phyloP scores from a whole-genome alignment of 495 filamentous ascomycete species.

The Tuber indicum region DNA sequence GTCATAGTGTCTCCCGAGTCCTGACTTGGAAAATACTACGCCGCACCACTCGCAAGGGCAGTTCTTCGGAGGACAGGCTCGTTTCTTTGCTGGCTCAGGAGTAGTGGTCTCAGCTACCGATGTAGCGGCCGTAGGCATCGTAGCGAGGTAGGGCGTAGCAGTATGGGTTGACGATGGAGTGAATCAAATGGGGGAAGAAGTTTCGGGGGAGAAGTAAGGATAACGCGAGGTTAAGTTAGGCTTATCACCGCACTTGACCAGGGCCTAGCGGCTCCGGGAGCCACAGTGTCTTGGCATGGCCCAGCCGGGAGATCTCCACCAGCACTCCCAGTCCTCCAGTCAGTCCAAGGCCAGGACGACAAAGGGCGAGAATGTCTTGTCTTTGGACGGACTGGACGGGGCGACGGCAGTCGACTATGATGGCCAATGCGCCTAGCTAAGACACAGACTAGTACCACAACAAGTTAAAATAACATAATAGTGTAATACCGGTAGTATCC shows the following conservation, averaged over 20 bases:
- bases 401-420: too few species aligned
- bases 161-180: not conserved
- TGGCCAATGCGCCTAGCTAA: too few species aligned
- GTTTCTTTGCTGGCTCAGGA: not conserved
- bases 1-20: conserved; percentile 30
- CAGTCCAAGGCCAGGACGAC: too few species aligned
- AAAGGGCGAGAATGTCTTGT: too few species aligned
- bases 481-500: too few species aligned
- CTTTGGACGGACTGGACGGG: too few species aligned
- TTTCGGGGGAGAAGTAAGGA: not conserved
- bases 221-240: conserved; percentile 1
- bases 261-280: not conserved
- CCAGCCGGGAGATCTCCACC: not conserved
- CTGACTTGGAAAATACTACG: conserved; percentile 29
- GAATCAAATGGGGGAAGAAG: not conserved
- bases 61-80: conserved; percentile 45
- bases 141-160: not conserved
- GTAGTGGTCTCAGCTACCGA: not conserved
- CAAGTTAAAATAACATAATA: too few species aligned
- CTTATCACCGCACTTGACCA: not conserved
- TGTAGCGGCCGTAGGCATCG: not conserved
- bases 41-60: conserved; percentile 34
- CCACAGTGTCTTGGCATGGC: not conserved
- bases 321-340: too few species aligned
- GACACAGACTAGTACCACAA: too few species aligned